Conservation (phyloP, 2,329 filamentous ascomycete species). For the Clarireedia homoeocarpa region DNA sequence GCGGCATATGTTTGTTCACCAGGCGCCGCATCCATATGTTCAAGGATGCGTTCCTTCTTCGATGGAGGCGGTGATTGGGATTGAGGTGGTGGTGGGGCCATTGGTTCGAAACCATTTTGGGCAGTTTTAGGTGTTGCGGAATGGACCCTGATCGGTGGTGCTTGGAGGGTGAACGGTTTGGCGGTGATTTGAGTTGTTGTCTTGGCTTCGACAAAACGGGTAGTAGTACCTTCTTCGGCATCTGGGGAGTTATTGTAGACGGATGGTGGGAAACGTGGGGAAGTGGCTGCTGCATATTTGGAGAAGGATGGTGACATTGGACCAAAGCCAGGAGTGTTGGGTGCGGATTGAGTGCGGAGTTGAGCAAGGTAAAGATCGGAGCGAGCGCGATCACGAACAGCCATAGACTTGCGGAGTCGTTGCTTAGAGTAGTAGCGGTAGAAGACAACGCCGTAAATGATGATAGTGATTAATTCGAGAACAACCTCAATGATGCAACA, state of each 20-base stretch:
- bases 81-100: conserved; percentile 14
- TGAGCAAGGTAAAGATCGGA: conserved; percentile 91
- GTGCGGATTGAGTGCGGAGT: conserved; percentile 76
- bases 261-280: conserved; percentile 53
- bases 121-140: conserved; percentile 60
- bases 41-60: conserved; percentile 36
- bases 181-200: conserved; percentile 51
- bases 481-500: conserved; percentile 97
- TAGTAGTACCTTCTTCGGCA: conserved; percentile 40
- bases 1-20: conserved; percentile 79
- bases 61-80: not conserved
- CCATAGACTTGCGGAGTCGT: conserved; percentile 93
- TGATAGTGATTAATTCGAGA: conserved; percentile 82
- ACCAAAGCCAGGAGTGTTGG: conserved; percentile 86
- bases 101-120: conserved; percentile 54
- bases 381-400: conserved; percentile 85
- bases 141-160: conserved; percentile 72
- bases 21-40: conserved; percentile 62
- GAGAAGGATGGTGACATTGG: conserved; percentile 54
- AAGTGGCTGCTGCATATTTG: conserved; percentile 22
- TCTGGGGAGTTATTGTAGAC: conserved; percentile 45
- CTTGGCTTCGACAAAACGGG: conserved; percentile 51
- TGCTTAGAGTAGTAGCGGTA: conserved; percentile 97
- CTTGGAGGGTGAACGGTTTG: conserved; percentile 75
- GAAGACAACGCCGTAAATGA: conserved; percentile 90